Evolutionary conservation across 2,329 filamentous ascomycete species (phyloP), one percentile per base, ranked within the genome.

Genomic region (Fonsecaea pedrosoi): DNA sequence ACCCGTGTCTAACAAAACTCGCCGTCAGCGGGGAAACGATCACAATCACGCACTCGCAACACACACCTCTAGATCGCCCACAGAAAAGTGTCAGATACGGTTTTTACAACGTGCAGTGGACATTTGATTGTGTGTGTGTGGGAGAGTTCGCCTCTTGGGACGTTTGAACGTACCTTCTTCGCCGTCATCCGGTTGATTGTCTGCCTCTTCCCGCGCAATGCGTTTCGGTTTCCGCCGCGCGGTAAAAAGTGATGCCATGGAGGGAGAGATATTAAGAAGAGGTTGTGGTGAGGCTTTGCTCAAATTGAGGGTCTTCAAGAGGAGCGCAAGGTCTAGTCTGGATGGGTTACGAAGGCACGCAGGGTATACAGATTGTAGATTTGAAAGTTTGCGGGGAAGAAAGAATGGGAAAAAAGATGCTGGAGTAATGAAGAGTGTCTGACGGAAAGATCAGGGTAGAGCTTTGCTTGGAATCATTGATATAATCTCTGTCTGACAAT

Each of bases 131-230:
- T 25, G 25, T 25, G 25, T 25, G 25, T 25, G 25, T 2, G 25
- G 3, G 25, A 25, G 25, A 25, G 25, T 25, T 25, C 25, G 25
- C 25, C 25, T 25, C 25, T 25, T 25, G 25, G 25, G 25, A 25
- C 25, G 64, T 45, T 25, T 37, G 6, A 50, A 78, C 80, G 75
- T 71, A 85, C 84, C 82, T 80, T 76, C 67, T 45, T 82, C 81
- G 1, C 89, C 89, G 3, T 91, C 88, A 12, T 89, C 87, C 67
- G 37, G 30, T 35, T 66, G 32, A 6, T 61, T 21, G 54, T 92
- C 90, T 50, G 87, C 90, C 72, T 97, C 91, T 74, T 93, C 90
- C 71, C 91, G 90, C 55, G 91, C 89, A 73, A 95, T 66, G 58
- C 71, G 68, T 55, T 72, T 72, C 10, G 72, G 71, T 65, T 73